A percentile compares a stretch with the other conserved stretches of the same genome.
These are phyloP conservation scores for Stephanodiscus triporus DNA, from an alignment of 108 stramenopile genomes.

Conservation along the genomic window DNA sequence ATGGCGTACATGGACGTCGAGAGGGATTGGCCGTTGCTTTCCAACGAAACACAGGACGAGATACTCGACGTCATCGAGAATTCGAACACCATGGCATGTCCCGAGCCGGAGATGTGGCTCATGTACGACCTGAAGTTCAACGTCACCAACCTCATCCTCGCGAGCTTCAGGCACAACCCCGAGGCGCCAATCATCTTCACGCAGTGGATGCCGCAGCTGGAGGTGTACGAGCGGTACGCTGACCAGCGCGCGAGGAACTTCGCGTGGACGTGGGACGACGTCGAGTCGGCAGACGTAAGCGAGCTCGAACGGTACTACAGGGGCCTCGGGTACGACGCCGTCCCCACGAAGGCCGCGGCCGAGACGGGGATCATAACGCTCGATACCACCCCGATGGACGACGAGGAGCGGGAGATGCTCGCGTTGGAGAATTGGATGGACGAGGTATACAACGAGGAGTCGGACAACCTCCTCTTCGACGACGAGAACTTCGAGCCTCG, in stretches of 20 bases:
- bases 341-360: constrained; percentile 68
- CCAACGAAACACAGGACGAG: constrained; percentile 52
- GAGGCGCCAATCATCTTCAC: constrained; percentile 79
- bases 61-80: constrained; percentile 56
- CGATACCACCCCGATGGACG: constrained; percentile 68
- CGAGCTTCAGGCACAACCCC: constrained; percentile 79
- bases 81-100: constrained; percentile 53
- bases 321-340: constrained; percentile 79
- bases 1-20: constrained; percentile 54
- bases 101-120: constrained; percentile 65
- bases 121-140: constrained; percentile 86
- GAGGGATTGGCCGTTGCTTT: constrained; percentile 46
- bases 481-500: constrained; percentile 78
- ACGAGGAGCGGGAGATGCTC: constrained; percentile 86
- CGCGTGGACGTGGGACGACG: constrained; percentile 83
- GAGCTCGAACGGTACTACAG: constrained; percentile 78
- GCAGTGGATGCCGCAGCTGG: constrained; percentile 86
- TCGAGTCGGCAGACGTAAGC: constrained; percentile 69
- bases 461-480: constrained; percentile 81
- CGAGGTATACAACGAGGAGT: constrained; percentile 87
- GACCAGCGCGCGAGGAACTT: constrained; percentile 70
- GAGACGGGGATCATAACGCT: constrained; percentile 79
- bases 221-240: constrained; percentile 69
- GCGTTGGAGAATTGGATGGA: constrained; percentile 85
- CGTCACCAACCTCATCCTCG: constrained; percentile 82